Base-by-base conservation (phyloP, 2,329 filamentous ascomycete genomes). In the Scleromitrula shiraiana region DNA sequence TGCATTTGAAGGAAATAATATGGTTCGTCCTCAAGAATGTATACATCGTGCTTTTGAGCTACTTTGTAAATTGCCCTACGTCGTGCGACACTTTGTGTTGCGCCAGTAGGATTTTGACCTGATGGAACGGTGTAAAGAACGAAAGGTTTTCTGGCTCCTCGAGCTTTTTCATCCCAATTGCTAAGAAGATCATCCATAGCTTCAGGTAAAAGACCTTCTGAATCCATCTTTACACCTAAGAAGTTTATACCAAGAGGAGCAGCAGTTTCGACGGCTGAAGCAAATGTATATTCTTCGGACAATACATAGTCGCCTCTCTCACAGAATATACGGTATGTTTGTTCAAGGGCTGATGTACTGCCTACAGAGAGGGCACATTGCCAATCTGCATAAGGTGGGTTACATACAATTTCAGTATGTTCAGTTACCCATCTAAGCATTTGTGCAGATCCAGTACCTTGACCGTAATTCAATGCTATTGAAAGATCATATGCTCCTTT, bases 331-430 rank as follows among this genome's bases (percentile, higher is more conserved):
- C 93, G 80, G 37, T 95, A 71, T 2, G 85, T 75, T 67, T 91
- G 84, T 61, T 97, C 93, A 56, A 95, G 76, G 0, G 87, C 83
- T 20, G 81, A 88, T 0, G 93, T 97, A 67, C 83, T 93, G 45
- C 91, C 93, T 33, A 91, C 78, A 2, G 83, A 90, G 70, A 96
- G 75, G 46, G 82, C 83, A 59, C 87, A 87, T 55, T 79, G 75
- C 93, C 93, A 98, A 69, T 98, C 90, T 15, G 82, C 76, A 64
- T 97, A 97, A 0, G 87, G 88, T 14, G 91, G 90, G 52, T 80
- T 75, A 66, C 88, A 87, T 14, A 95, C 81, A 48, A 97, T 80
- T 68, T 98, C 91, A 0, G 90, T 95, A 68, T 97, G 93, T 71
- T 98, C 93, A 0, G 90, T 94, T 42, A 97, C 75, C 70, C 86